Conservation (phyloP, 441 rosid species). For the Adansonia madagascariensis region DNA sequence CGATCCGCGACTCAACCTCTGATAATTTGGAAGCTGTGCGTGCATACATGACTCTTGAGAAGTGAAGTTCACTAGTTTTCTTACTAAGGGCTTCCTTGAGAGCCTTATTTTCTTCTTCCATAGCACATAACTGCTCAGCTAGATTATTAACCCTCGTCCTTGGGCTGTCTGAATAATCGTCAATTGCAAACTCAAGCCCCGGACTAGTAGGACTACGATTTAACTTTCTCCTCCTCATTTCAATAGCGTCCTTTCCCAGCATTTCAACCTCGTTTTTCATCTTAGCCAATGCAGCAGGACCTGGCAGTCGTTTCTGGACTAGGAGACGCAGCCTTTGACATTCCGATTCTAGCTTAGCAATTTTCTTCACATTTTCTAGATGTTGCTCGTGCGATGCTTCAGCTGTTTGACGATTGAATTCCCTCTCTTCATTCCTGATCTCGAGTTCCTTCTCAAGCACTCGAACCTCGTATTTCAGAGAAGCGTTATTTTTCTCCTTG, state of each 20-base stretch:
- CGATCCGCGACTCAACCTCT: constrained; percentile 64
- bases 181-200: constrained; percentile 37
- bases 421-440: constrained; percentile 83
- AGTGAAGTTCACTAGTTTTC: constrained; percentile 70
- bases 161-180: constrained; percentile 40
- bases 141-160: constrained; percentile 45
- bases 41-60: constrained; percentile 62
- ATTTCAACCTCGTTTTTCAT: constrained; percentile 79
- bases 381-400: constrained; percentile 79
- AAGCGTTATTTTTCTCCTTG: constrained; percentile 74
- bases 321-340: constrained; percentile 80
- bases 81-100: constrained; percentile 69
- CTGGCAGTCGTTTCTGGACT: constrained; percentile 76
- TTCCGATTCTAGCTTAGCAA: constrained; percentile 84
- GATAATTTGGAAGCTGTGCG: constrained; percentile 64
- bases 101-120: constrained; percentile 84
- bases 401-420: constrained; percentile 63
- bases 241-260: constrained; percentile 55
- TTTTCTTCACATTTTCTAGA: constrained; percentile 72
- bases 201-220: constrained; percentile 41
- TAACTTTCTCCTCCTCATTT: constrained; percentile 53
- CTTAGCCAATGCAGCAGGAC: constrained; percentile 74
- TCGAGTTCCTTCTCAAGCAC: constrained; percentile 85
- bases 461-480: constrained; percentile 77
- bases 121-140: constrained; percentile 59